Conservation (phyloP, 2,329 filamentous ascomycete species). For the Pleoardoris graminearum region DNA sequence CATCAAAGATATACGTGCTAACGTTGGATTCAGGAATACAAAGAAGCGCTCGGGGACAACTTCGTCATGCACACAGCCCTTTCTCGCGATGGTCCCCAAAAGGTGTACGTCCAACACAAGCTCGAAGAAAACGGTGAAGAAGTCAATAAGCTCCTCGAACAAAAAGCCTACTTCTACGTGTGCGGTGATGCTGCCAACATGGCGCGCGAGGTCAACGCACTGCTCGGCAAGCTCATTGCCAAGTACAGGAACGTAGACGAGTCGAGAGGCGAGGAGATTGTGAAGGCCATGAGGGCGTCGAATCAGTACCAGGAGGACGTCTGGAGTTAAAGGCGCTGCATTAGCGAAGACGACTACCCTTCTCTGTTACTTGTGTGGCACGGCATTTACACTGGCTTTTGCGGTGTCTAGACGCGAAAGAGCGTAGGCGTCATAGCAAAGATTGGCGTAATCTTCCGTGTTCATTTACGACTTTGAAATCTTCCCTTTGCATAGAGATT, state of each 20-base stretch:
- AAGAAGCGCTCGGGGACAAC: slow-evolving; percentile 79
- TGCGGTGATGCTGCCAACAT: slow-evolving; percentile 98
- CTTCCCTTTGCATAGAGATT: neutral
- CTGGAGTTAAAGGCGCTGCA: slow-evolving; percentile 56
- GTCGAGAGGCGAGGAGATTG: slow-evolving; percentile 89
- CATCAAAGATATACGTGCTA: slow-evolving; percentile 22
- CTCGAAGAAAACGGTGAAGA: slow-evolving; percentile 81
- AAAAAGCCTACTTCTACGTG: slow-evolving; percentile 94
- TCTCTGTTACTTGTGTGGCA: slow-evolving; percentile 12
- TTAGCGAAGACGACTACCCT: slow-evolving; percentile 5
- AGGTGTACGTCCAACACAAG: slow-evolving; percentile 96
- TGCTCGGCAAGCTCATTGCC: slow-evolving; percentile 84
- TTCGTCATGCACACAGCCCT: slow-evolving; percentile 93
- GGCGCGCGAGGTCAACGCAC: slow-evolving; percentile 88
- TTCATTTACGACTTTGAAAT: neutral
- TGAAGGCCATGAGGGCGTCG: slow-evolving; percentile 92
- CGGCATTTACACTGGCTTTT: slow-evolving; percentile 28
- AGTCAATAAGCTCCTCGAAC: slow-evolving; percentile 83
- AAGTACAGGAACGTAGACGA: slow-evolving; percentile 80
- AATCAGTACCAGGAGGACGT: slow-evolving; percentile 94
- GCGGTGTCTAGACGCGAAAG: slow-evolving; percentile 25
- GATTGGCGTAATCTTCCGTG: neutral
- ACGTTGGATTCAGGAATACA: slow-evolving; percentile 67
- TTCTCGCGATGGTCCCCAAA: slow-evolving; percentile 82
- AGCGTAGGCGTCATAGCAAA: slow-evolving; percentile 14